Percentiles rank a stretch among this genome's conserved stretches.
phyloP scores from a whole-genome alignment of 2,329 filamentous ascomycete species.

The Ophiostoma quercus region DNA sequence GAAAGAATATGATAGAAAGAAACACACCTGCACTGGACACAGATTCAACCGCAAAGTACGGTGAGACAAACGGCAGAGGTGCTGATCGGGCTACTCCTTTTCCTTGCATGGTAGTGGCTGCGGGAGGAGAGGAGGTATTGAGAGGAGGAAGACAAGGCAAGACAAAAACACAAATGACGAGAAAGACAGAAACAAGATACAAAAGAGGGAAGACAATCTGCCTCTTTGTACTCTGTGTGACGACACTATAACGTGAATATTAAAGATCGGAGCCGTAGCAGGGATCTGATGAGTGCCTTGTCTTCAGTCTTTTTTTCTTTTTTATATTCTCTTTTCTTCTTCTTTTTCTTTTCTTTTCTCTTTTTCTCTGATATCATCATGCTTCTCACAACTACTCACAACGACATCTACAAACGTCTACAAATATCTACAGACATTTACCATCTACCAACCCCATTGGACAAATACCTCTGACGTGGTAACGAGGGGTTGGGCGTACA shows the following conservation, averaged over 20 bases:
- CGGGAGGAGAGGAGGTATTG: neutral
- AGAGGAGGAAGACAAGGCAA: neutral
- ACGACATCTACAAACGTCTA: neutral
- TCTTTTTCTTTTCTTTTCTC: neutral
- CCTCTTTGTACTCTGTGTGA: neutral
- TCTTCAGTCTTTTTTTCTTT: too few species aligned
- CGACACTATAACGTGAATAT: neutral
- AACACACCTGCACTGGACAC: neutral
- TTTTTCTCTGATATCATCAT: neutral
- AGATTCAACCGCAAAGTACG: neutral
- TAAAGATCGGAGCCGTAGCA: neutral
- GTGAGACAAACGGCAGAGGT: neutral
- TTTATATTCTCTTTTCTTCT: neutral
- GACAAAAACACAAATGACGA: neutral
- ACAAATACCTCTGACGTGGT: neutral
- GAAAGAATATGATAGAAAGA: neutral
- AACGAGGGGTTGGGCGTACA: constrained; percentile 12
- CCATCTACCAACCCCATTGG: too few species aligned
- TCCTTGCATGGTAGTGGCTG: neutral
- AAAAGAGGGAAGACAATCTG: neutral
- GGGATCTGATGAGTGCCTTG: too few species aligned
- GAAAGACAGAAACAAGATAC: neutral
- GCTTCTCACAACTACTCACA: neutral
- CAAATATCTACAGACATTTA: too few species aligned
- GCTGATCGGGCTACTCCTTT: neutral